Base-by-base conservation (phyloP, 2,329 filamentous ascomycete genomes). In the Fusarium begoniae region DNA sequence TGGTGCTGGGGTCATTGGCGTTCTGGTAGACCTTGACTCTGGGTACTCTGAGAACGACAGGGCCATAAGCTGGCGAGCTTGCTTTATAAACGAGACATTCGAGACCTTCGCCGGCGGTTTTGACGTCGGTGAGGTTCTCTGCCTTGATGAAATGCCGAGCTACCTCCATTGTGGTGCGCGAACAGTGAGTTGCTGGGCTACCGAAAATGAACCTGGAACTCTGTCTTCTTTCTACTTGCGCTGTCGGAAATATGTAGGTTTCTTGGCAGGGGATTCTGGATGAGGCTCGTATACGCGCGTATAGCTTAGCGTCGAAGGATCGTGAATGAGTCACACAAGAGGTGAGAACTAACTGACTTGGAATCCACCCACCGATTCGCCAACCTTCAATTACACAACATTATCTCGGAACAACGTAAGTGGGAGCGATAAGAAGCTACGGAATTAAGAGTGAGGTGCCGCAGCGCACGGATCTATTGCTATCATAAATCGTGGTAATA, bases 31-130 rank as follows among this genome's bases (percentile, higher is more conserved):
- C 17, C 24, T 53, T 69, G 12, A 55, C 57, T 47, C 44, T 63
- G 4, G 66, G 66, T 1, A 69, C 22, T 24, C 47, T 63, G 32
- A 69, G 65, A 13, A 69, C 65, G 17, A 69, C 57, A 10, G 9
- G 28, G 2, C 40, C 58, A n/a, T 69, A 51, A 0, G 1, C 8
- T 17, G 50, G 35, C 2, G 64, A 56, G 1, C 2, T 51, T 20
- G 50, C 66, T 69, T 69, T 69, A 12, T 63, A 56, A n/a, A 69
- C 66, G 4, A 69, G 40, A 5, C 65, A 69, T 24, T 69, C 66
- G 8, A 69, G 57, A 9, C 66, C 66, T 69, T 63, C 38, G 2
- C 66, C 65, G 6, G 65, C 50, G 22, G 15, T 26, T 45, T 50
- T 5, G 17, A 69, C 15, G 15, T 47, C 35, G 3, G 15, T 17